Conservation (phyloP, 2,329 filamentous ascomycete species). For the Sarocladiaceae sp. region DNA sequence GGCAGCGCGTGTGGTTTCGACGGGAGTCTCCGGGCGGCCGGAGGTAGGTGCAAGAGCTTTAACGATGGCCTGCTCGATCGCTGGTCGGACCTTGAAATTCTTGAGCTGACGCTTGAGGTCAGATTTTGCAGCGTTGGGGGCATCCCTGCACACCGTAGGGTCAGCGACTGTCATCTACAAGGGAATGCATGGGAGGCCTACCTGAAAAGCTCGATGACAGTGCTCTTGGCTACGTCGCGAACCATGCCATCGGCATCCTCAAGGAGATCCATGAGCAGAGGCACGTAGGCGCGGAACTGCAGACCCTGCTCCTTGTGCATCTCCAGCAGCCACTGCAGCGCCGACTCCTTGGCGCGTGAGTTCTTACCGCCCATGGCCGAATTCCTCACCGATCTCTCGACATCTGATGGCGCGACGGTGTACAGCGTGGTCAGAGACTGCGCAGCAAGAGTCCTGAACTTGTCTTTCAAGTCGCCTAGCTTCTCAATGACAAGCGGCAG, state of each 20-base stretch:
- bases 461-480: constrained; percentile 83
- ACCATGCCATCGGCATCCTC: constrained; percentile 88
- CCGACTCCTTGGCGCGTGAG: constrained; percentile 74
- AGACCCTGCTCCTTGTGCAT: constrained; percentile 77
- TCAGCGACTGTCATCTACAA: constrained; percentile 10
- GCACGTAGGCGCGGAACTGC: constrained; percentile 77
- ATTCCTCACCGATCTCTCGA: constrained; percentile 75
- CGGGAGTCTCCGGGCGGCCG: constrained; percentile 33
- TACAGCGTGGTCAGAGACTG: constrained; percentile 76
- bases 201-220: constrained; percentile 83
- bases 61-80: constrained; percentile 77
- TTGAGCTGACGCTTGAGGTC: constrained; percentile 84
- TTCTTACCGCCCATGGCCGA: constrained; percentile 74
- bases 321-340: constrained; percentile 79
- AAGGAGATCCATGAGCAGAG: constrained; percentile 73
- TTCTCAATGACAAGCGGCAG: constrained; percentile 75
- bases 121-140: constrained; percentile 75
- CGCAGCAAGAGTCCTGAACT: constrained; percentile 66
- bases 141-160: constrained; percentile 40
- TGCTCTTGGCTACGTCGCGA: constrained; percentile 74
- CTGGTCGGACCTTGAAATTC: constrained; percentile 76
- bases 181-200: constrained; percentile 30
- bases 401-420: constrained; percentile 60
- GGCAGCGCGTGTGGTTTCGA: constrained; percentile 26
- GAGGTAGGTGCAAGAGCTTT: constrained; percentile 58